These are phyloP conservation scores for Scleromitrula shiraiana DNA, from an alignment of 2,329 filamentous ascomycete species.

Conservation along the genomic window DNA sequence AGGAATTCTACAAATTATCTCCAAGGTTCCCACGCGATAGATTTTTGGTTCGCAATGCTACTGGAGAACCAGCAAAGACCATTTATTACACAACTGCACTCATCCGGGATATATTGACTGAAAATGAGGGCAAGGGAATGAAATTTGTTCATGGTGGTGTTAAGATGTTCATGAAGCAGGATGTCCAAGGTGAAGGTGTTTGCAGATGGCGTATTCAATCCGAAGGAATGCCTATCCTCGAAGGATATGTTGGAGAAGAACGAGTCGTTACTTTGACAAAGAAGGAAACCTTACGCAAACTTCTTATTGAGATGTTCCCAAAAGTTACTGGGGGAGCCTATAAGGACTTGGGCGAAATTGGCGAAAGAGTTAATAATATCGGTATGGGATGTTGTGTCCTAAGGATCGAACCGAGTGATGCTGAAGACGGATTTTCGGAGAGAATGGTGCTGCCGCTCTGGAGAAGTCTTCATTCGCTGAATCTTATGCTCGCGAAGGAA, in stretches of 20 bases:
- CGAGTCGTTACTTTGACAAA: conserved; percentile 68
- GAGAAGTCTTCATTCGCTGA: conserved; percentile 86
- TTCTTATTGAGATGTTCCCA: conserved; percentile 95
- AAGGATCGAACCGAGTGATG: conserved; percentile 66
- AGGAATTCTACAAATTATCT: conserved; percentile 77
- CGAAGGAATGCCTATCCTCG: conserved; percentile 84
- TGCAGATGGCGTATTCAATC: conserved; percentile 94
- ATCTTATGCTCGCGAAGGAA: conserved; percentile 97
- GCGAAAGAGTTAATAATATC: conserved; percentile 69
- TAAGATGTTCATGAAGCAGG: conserved; percentile 99
- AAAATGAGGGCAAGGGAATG: conserved; percentile 85
- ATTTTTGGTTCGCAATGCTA: conserved; percentile 92
- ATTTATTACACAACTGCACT: conserved; percentile 92
- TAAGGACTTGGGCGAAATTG: conserved; percentile 77
- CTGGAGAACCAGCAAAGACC: conserved; percentile 80
- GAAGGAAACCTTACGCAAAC: conserved; percentile 69
- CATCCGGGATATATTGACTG: conserved; percentile 72
- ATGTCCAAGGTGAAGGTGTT: conserved; percentile 76
- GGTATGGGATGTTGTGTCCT: conserved; percentile 90
- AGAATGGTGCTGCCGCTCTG: conserved; percentile 85
- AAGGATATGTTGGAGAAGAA: conserved; percentile 77
- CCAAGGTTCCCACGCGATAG: conserved; percentile 78
- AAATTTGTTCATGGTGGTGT: conserved; percentile 96
- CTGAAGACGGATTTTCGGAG: conserved; percentile 57
- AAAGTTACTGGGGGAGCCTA: conserved; percentile 70